Evolutionary conservation across 257 asterid genomes (phyloP).

Genomic region (Cordia subcordata): DNA sequence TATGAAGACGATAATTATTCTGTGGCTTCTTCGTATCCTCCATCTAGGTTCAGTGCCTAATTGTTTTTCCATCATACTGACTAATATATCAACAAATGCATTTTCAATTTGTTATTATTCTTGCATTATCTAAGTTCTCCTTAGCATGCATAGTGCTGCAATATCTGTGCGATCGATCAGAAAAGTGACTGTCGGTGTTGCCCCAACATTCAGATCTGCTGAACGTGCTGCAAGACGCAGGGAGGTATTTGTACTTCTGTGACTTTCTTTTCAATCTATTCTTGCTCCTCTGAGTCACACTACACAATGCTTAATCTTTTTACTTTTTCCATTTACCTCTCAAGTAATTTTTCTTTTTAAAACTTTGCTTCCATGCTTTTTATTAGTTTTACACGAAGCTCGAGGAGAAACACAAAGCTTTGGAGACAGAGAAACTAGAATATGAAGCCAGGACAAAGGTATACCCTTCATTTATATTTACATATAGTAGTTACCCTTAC

Average conservation of each 20-base stretch:
- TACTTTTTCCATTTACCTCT: neutral
- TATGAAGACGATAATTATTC: conserved; percentile 77
- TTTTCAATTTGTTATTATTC: too few species aligned
- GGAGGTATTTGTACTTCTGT: conserved; percentile 43
- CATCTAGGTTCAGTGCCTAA: neutral
- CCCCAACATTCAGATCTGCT: conserved; percentile 50
- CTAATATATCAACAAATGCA: neutral
- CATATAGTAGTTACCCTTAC: neutral
- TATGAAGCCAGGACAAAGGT: conserved; percentile 71
- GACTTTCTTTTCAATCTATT: neutral
- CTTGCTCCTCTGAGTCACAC: neutral
- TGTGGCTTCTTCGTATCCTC: conserved; percentile 88
- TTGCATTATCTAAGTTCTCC: conserved; percentile 10
- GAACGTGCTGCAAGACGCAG: conserved; percentile 68
- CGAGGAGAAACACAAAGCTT: conserved; percentile 80
- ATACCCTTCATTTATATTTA: neutral
- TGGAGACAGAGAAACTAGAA: conserved; percentile 76
- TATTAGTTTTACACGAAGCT: conserved; percentile 65
- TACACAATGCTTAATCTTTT: neutral
- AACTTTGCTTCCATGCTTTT: neutral
- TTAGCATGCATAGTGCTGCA: conserved; percentile 53
- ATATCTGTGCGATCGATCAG: conserved; percentile 60
- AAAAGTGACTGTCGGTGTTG: conserved; percentile 72
- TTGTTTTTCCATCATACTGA: neutral
- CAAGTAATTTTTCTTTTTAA: neutral